Base-by-base conservation (phyloP, 345 rosid species). In the Hibiscus tridactylites region DNA sequence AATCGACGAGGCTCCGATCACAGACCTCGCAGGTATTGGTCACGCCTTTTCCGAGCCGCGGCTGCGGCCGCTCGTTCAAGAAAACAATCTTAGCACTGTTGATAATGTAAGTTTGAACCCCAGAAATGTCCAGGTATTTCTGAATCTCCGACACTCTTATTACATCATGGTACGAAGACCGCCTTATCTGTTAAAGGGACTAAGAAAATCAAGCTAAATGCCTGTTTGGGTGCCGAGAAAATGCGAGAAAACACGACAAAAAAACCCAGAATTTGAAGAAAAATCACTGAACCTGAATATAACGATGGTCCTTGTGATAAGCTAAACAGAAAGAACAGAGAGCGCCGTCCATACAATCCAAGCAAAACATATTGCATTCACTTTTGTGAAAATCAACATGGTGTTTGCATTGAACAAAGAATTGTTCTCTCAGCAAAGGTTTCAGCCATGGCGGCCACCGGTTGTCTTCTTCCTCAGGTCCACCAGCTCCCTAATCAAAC, bases 81-180 rank as follows among this genome's bases (percentile, higher is more conserved):
- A 95, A 95, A 49, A 95, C 98, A 13, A 94, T 92, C 76, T 88
- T 88, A 2, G 99, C 99, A 73, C 99, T 94, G 85, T 94, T 94
- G 61, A 95, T 95, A 66, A 95, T 87, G 84, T 95, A 95, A 9
- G 98, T 96, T 75, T 96, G 98, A 33, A 96, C 88, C 16, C 94
- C 94, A 8, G 87, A 70, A 37, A 96, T 91, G 80, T 92, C 98
- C 77, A 96, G 74, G 57, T 86, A 82, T 75, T 88, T 96, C 81
- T 90, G 94, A 46, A 95, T 92, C 83, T 95, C 99, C 59, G 86
- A 81, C 17, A 92, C 98, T 74, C 99, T 87, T 16, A 95, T 91
- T 72, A 96, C 99, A 83, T 92, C 98, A 79, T 96, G 99, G 86
- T 96, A 96, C 1, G 98, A 96, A 2, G 99, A 96, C 78, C 99